Conservation (phyloP, 306 rosid species). For the Inga laurina region DNA sequence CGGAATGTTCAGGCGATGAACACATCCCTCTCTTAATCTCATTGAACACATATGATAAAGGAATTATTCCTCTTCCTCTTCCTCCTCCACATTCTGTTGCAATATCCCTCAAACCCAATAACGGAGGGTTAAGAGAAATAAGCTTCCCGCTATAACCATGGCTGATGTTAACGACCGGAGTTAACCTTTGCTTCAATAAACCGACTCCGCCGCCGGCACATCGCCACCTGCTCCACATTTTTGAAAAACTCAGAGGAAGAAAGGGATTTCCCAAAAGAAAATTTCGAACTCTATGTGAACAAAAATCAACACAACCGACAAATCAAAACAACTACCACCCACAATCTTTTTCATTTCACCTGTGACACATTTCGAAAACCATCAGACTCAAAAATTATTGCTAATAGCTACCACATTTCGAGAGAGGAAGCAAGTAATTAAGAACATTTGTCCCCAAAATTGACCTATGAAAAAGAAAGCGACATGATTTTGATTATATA, state of each 20-base stretch:
- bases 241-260: slow-evolving; percentile 21
- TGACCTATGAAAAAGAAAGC: neutral
- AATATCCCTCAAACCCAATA: slow-evolving; percentile 29
- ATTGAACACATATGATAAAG: slow-evolving; percentile 27
- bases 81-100: slow-evolving; percentile 29
- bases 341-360: neutral
- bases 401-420: slow-evolving; percentile 15
- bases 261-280: neutral
- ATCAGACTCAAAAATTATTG: neutral
- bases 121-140: slow-evolving; percentile 30
- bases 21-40: slow-evolving; percentile 36
- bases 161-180: slow-evolving; percentile 22
- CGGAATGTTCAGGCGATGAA: slow-evolving; percentile 25
- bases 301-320: slow-evolving; percentile 25
- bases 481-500: neutral
- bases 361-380: neutral
- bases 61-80: slow-evolving; percentile 22
- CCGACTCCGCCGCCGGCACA: slow-evolving; percentile 28
- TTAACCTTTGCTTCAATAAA: slow-evolving; percentile 37
- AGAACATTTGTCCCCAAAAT: neutral
- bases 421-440: neutral
- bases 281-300: neutral
- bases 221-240: slow-evolving; percentile 47
- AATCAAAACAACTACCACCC: neutral
- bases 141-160: slow-evolving; percentile 34